A percentile compares a stretch with the other conserved stretches of the same genome.
These are phyloP conservation scores for Entelexis sorbosivorans DNA, from an alignment of 1,139 yeast genomes.

Conservation along the genomic window DNA sequence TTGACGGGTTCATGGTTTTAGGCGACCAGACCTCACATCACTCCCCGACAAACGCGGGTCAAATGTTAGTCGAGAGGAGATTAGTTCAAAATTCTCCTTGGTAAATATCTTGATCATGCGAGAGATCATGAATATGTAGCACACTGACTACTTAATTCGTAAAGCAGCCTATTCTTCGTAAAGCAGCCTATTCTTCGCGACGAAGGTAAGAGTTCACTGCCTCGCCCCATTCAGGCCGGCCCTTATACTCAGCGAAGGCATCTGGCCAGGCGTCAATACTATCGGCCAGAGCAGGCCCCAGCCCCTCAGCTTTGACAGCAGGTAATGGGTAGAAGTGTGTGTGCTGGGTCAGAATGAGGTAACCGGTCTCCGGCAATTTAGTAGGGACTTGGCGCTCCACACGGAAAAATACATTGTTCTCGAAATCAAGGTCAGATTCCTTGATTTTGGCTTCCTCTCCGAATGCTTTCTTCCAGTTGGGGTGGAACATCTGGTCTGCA, in stretches of 20 bases:
- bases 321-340: conserved; percentile 54
- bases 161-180: too few relatives aligned
- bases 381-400: conserved; percentile 54
- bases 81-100: too few relatives aligned
- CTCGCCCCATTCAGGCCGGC: conserved; percentile 51
- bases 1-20: too few relatives aligned
- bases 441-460: conserved; percentile 32
- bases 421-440: conserved; percentile 43
- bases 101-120: too few relatives aligned
- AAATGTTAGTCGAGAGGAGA: too few relatives aligned
- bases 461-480: conserved; percentile 33
- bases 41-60: too few relatives aligned
- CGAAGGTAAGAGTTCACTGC: conserved; percentile 40
- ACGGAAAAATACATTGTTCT: conserved; percentile 42
- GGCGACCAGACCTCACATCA: too few relatives aligned
- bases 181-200: not conserved
- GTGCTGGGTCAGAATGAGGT: conserved; percentile 48
- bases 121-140: too few relatives aligned
- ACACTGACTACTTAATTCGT: too few relatives aligned
- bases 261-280: conserved; percentile 54
- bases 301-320: conserved; percentile 43
- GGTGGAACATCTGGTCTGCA: conserved; percentile 38
- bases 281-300: conserved; percentile 34
- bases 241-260: conserved; percentile 48
- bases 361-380: conserved; percentile 45